These are phyloP conservation scores for Helichrysum umbraculigerum DNA, from an alignment of 129 eudicot genomes.

Conservation along the genomic window DNA sequence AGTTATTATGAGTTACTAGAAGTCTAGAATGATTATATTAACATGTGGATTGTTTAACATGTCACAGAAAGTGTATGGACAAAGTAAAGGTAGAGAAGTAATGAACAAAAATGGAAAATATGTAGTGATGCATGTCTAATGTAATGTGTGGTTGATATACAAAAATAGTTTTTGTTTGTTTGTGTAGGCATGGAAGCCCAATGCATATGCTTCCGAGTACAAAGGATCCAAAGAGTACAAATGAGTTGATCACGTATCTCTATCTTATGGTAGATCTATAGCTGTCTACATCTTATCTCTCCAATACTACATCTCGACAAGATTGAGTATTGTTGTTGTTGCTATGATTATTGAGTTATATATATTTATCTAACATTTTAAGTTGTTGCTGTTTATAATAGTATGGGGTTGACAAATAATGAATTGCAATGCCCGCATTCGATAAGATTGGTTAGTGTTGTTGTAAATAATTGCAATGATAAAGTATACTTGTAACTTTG, in stretches of 20 bases:
- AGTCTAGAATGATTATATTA: background rate
- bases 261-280: no score
- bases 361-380: no score
- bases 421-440: background rate
- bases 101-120: slow-evolving; percentile 17
- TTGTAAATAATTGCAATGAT: no score
- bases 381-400: background rate
- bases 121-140: slow-evolving; percentile 26
- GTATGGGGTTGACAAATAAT: background rate
- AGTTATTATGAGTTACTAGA: background rate
- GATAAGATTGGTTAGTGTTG: no score
- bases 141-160: slow-evolving; percentile 5
- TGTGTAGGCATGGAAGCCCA: slow-evolving; percentile 31
- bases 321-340: no score
- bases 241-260: background rate
- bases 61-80: background rate
- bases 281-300: no score
- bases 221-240: slow-evolving; percentile 29
- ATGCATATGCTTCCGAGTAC: slow-evolving; percentile 31
- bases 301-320: no score
- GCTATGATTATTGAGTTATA: no score
- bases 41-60: slow-evolving; percentile 4
- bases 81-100: background rate
- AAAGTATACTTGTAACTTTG: no score
- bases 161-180: slow-evolving; percentile 32